phyloP scores from a whole-genome alignment of 2,329 filamentous ascomycete species.

The Ceratocystis cubensis region DNA sequence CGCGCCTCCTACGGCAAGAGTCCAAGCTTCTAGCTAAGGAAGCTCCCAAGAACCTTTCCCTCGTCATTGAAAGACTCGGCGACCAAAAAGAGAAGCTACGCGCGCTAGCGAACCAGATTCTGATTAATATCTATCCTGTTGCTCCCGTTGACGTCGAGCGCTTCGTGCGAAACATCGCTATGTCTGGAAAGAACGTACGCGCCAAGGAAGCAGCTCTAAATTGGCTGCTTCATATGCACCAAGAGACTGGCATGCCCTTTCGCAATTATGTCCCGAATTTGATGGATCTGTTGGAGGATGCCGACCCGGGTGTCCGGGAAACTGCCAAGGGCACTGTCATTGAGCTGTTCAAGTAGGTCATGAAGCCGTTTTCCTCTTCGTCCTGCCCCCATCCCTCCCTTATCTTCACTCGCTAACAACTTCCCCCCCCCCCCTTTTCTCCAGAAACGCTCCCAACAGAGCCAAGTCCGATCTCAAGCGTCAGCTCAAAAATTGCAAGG shows the following conservation, averaged over 20 bases:
- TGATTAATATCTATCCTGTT: slow-evolving; percentile 63
- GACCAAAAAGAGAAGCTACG: slow-evolving; percentile 81
- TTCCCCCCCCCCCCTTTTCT: not conserved
- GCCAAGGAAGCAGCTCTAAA: slow-evolving; percentile 75
- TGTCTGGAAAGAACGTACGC: slow-evolving; percentile 67
- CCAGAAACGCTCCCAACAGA: slow-evolving; percentile 60
- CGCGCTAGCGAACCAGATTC: slow-evolving; percentile 57
- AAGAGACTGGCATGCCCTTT: slow-evolving; percentile 67
- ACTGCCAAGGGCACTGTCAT: slow-evolving; percentile 72
- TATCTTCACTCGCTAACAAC: slow-evolving; percentile 9
- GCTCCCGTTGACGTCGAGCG: slow-evolving; percentile 64
- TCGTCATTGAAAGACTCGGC: slow-evolving; percentile 73
- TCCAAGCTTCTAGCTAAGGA: slow-evolving; percentile 60
- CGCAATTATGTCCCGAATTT: slow-evolving; percentile 68
- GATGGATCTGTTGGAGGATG: slow-evolving; percentile 80
- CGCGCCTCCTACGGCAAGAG: slow-evolving; percentile 74
- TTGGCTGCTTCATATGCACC: slow-evolving; percentile 78
- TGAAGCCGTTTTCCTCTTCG: no score
- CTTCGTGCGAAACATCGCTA: slow-evolving; percentile 62
- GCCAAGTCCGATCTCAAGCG: slow-evolving; percentile 83
- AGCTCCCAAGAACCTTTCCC: slow-evolving; percentile 55
- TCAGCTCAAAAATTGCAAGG: slow-evolving; percentile 71
- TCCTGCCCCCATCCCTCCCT: no score
- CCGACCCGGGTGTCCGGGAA: slow-evolving; percentile 77
- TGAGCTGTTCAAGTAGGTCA: slow-evolving; percentile 62